Conservation (phyloP, 2,329 filamentous ascomycete genomes). For the Tolypocladium cylindrosporum region DNA sequence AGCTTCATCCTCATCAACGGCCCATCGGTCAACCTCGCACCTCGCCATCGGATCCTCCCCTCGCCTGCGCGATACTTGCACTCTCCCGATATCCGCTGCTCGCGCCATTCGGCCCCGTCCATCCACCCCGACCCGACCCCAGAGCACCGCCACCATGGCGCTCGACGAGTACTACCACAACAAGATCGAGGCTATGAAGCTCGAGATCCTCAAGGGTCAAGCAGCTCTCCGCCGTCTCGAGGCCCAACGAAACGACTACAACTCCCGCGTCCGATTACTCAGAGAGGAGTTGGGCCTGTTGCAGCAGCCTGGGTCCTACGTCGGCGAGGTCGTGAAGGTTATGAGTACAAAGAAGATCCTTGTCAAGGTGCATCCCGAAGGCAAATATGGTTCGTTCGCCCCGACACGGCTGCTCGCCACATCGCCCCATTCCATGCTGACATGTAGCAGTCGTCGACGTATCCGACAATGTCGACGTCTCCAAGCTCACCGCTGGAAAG, state of each 20-base stretch:
- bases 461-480: constrained; percentile 84
- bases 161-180: constrained; percentile 99
- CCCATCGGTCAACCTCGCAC: constrained; percentile 1
- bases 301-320: constrained; percentile 95
- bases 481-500: constrained; percentile 95
- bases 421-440: background rate
- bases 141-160: constrained; percentile 61
- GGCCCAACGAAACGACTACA: constrained; percentile 98
- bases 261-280: constrained; percentile 89
- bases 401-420: background rate
- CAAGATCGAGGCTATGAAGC: constrained; percentile 99
- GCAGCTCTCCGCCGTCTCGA: constrained; percentile 89
- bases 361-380: constrained; percentile 97
- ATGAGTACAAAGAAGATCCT: constrained; percentile 99
- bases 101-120: background rate
- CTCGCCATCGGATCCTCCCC: background rate
- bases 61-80: background rate
- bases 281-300: constrained; percentile 91
- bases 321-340: constrained; percentile 99
- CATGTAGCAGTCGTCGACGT: constrained; percentile 76
- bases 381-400: constrained; percentile 80
- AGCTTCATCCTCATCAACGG: constrained; percentile 7
- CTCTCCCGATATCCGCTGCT: background rate
- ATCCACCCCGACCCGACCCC: background rate
- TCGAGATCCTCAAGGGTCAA: constrained; percentile 98